Base-by-base conservation (phyloP, 352 stramenopile genomes). In the Pythium sp. region DNA sequence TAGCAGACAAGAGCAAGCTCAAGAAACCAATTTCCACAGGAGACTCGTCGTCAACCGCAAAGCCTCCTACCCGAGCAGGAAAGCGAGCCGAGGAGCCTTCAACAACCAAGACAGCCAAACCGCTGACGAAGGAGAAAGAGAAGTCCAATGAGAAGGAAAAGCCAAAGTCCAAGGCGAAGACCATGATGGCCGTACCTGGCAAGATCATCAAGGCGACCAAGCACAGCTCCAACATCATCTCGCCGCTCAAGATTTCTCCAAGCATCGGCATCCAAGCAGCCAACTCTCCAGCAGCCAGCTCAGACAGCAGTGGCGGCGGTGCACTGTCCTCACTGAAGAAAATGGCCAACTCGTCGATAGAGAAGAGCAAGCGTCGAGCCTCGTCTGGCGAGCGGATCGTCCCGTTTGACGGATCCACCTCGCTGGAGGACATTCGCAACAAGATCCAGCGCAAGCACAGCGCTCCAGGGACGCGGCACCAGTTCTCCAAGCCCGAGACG, bases 371-470 rank as follows among this genome's bases (percentile, higher is more conserved):
- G 55, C 54, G 64, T 3, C 70, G 68, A n/a, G 51, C 68, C 32
- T 51, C 36, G 1, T 62, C 72, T 5, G 57, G 63, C 7, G 74
- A 78, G 56, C 65, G 65, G 2, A 59, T 80, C n/a, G 64, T 78
- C 36, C 75, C 80, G 12, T 89, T 92, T 30, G 82, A 89, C 58
- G 72, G 54, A 8, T 28, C 64, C 36, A 69, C 75, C 9, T 87
- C 82, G 5, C 77, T 91, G 24, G 81, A 74, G 24, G 82, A 89
- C 68, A 89, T 90, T 64, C 82, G 81, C 38, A 75, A 70, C 5
- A 77, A 86, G 64, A 67, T 92, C 34, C 72, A 80, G 49, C 80
- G 71, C 11, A 91, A 89, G 66, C 81, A 92, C 63, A 65, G 55
- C 28, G 2, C 6, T 8, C 30, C 63, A 0, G 62, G 59, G 7